A percentile compares a stretch with the other conserved stretches of the same genome.
Evolutionary conservation across 2,329 filamentous ascomycete genomes (phyloP).

Genomic region (Chrysosporium queenslandicum): DNA sequence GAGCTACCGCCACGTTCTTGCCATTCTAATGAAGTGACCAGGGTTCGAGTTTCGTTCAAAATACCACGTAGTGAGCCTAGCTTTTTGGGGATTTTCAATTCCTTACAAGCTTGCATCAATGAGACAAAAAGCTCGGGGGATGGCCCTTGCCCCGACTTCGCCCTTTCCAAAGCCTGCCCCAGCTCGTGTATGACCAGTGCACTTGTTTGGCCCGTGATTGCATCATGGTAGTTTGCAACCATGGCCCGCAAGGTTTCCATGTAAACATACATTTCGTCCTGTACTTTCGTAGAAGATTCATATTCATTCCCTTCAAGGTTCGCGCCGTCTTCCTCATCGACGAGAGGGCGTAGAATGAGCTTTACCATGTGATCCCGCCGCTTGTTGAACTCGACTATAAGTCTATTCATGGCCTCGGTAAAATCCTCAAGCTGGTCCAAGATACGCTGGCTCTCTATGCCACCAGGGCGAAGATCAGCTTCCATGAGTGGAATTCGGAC

Average conservation of each 20-base stretch:
- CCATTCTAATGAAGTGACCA: constrained; percentile 51
- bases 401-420: constrained; percentile 56
- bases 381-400: constrained; percentile 59
- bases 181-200: constrained; percentile 64
- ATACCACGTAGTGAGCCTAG: constrained; percentile 60
- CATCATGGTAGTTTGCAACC: constrained; percentile 67
- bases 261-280: constrained; percentile 83
- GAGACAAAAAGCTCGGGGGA: constrained; percentile 54
- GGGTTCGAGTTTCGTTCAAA: constrained; percentile 57
- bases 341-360: constrained; percentile 61
- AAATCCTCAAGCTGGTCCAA: constrained; percentile 58
- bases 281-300: constrained; percentile 71
- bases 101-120: constrained; percentile 39
- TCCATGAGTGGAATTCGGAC: constrained; percentile 54
- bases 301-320: constrained; percentile 86
- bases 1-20: constrained; percentile 45
- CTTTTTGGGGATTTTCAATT: constrained; percentile 37
- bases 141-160: constrained; percentile 56
- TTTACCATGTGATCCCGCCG: constrained; percentile 67
- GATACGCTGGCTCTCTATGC: constrained; percentile 62
- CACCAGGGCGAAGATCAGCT: constrained; percentile 45
- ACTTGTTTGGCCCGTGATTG: constrained; percentile 68
- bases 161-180: constrained; percentile 49
- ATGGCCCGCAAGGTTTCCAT: constrained; percentile 66
- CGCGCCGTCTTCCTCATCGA: constrained; percentile 68